These are phyloP conservation scores for Aurifilum marmelostoma DNA, from an alignment of 2,329 filamentous ascomycete species.

Conservation along the genomic window DNA sequence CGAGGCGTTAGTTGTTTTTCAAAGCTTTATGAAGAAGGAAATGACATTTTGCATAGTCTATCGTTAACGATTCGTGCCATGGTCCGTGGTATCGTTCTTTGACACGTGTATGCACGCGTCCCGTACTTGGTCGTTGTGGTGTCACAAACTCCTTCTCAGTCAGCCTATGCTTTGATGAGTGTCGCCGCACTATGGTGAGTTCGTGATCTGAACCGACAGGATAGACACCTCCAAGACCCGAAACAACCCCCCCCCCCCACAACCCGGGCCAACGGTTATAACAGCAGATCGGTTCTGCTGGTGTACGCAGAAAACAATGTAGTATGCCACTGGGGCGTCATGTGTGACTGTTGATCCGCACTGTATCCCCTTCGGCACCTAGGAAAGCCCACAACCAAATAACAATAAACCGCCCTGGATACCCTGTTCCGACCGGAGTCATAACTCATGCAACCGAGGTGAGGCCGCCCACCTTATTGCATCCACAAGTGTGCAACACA, in stretches of 20 bases:
- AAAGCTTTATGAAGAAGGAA: not conserved
- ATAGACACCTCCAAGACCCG: not conserved
- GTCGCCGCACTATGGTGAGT: not conserved
- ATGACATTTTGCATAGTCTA: not conserved
- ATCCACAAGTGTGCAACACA: slow-evolving; percentile 7
- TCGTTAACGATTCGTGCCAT: not conserved
- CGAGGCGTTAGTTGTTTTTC: not conserved
- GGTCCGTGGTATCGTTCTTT: not conserved
- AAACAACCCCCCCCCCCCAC: no score
- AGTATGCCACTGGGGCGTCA: slow-evolving; percentile 17
- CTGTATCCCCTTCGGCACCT: not conserved
- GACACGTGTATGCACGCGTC: not conserved
- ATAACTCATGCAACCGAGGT: slow-evolving; percentile 19
- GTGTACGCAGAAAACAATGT: not conserved
- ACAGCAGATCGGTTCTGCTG: slow-evolving; percentile 14
- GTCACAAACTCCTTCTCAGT: not conserved
- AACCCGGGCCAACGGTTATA: not conserved
- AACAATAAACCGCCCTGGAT: slow-evolving; percentile 14
- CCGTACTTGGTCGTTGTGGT: not conserved
- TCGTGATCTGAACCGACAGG: not conserved
- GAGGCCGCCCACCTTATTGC: slow-evolving; percentile 10
- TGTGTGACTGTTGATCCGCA: slow-evolving; percentile 3
- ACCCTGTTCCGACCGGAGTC: slow-evolving; percentile 6
- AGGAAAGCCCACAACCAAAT: slow-evolving; percentile 16
- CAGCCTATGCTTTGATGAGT: not conserved